Percentiles rank a stretch among this genome's conserved stretches.
Conservation (phyloP, 192 early-diverging fungal genomes). For the Backusella sp. region DNA sequence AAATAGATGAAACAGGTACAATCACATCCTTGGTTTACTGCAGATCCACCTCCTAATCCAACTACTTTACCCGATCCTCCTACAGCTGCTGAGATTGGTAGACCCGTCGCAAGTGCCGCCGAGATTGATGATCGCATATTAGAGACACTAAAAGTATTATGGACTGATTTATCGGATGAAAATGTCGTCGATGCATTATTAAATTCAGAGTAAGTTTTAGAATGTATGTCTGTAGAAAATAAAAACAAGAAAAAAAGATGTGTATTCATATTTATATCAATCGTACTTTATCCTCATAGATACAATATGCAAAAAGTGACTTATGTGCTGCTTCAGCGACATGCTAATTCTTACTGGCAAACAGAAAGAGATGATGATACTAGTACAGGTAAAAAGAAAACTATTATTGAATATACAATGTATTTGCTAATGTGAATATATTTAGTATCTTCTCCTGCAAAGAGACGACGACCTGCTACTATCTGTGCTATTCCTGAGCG, state of each 20-base stretch:
- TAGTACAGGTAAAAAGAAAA: background rate
- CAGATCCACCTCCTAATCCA: constrained; percentile 13
- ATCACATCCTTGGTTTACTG: constrained; percentile 59
- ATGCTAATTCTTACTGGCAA: constrained; percentile 34
- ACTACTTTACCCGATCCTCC: constrained; percentile 26
- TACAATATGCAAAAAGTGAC: constrained; percentile 41
- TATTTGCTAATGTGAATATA: background rate
- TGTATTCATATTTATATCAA: too few relatives aligned
- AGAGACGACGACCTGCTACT: constrained; percentile 31
- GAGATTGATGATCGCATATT: constrained; percentile 36
- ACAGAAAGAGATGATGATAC: constrained; percentile 19
- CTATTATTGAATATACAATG: background rate
- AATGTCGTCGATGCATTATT: constrained; percentile 26
- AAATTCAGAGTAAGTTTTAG: constrained; percentile 24
- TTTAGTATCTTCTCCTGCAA: constrained; percentile 24
- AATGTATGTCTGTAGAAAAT: background rate
- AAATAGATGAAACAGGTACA: constrained; percentile 55
- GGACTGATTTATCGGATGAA: constrained; percentile 29
- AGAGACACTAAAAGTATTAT: constrained; percentile 28
- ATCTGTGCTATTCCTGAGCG: constrained; percentile 27
- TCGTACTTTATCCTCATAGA: background rate
- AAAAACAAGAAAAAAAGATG: background rate
- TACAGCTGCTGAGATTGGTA: constrained; percentile 17
- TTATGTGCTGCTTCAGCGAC: constrained; percentile 30
- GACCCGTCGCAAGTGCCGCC: constrained; percentile 8